phyloP scores from a whole-genome alignment of 1,139 yeast genomes.

The Saccharomyces hybrid region DNA sequence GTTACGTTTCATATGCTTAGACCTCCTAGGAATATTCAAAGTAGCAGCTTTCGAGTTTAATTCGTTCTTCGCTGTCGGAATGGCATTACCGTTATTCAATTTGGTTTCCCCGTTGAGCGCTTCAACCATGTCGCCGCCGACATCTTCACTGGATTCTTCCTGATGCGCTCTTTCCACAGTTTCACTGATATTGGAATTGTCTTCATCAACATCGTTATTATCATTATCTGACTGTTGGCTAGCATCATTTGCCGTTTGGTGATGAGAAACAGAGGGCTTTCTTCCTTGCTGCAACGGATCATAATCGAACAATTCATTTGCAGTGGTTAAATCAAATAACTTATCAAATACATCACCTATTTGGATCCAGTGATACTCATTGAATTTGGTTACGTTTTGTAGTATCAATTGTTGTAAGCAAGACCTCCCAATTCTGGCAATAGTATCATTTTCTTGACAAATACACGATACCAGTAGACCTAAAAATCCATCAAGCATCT shows the following conservation, averaged over 20 bases:
- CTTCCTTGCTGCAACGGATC: constrained; percentile 47
- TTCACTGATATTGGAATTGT: constrained; percentile 9
- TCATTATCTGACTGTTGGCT: neutral
- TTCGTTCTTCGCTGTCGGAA: neutral
- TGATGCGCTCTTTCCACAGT: constrained; percentile 29
- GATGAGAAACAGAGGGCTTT: constrained; percentile 12
- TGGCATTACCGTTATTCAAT: neutral
- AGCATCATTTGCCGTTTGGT: neutral
- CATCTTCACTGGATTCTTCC: constrained; percentile 32
- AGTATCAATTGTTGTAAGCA: constrained; percentile 73
- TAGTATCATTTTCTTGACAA: constrained; percentile 94
- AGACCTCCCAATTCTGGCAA: constrained; percentile 87
- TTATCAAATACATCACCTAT: constrained; percentile 55
- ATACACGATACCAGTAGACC: constrained; percentile 77
- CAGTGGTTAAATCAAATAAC: constrained; percentile 77
- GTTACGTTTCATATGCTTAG: constrained; percentile 15
- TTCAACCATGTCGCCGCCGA: constrained; percentile 23
- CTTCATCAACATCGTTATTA: constrained; percentile 2
- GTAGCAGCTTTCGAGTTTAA: neutral
- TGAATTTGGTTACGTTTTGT: constrained; percentile 62
- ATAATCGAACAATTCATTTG: constrained; percentile 69
- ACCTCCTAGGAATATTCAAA: constrained; percentile 6
- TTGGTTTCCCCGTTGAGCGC: constrained; percentile 9
- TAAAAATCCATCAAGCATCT: constrained; percentile 70
- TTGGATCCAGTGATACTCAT: constrained; percentile 64